Base-by-base conservation (phyloP, 768 basidiomycete genomes). In the Cantharellus anzutake region DNA sequence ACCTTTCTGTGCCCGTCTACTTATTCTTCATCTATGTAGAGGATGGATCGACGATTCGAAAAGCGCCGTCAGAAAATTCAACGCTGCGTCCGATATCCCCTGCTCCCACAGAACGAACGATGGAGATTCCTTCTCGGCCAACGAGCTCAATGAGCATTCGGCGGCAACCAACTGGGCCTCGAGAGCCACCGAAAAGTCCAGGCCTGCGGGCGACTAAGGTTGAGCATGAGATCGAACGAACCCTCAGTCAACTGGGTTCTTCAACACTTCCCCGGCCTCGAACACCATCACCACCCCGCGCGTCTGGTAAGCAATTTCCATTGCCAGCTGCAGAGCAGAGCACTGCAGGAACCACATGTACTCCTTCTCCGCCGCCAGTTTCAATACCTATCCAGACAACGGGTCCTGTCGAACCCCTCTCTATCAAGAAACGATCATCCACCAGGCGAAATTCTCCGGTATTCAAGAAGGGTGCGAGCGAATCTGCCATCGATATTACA, bases 351-450 rank as follows among this genome's bases (percentile, higher is more conserved):
- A 29, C 20, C 20, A 55, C 52, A 37, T 55, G 14, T 55, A 55
- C 35, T 55, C 7, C 52, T 7, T 37, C 7, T 11, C 52, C 44
- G 29, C 44, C 44, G 34, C 29, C 41, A 20, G 42, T 44, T 11
- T 20, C 40, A 4, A 60, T 66, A 35, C 64, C 74, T 37, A 65
- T 71, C 60, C 70, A 66, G 58, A 60, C 71, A 35, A 70, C 75
- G 40, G 74, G 71, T 41, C 72, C 71, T 35, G 75, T 89, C 29
- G 86, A 86, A 66, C 87, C 87, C 4, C 72, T 91, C 61, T 84
- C 82, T 2, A 90, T 91, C 69, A 87, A 83, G 75, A 89, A 91
- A 74, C 88, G 86, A 69, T 73, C 77, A 3, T 85, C 85, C 4
- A 73, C 29, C 29, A 11, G 44, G 11, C 44, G 29, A 29, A 48